These are phyloP conservation scores for Colletotrichum costaricense DNA, from an alignment of 2,329 filamentous ascomycete genomes.

Conservation along the genomic window DNA sequence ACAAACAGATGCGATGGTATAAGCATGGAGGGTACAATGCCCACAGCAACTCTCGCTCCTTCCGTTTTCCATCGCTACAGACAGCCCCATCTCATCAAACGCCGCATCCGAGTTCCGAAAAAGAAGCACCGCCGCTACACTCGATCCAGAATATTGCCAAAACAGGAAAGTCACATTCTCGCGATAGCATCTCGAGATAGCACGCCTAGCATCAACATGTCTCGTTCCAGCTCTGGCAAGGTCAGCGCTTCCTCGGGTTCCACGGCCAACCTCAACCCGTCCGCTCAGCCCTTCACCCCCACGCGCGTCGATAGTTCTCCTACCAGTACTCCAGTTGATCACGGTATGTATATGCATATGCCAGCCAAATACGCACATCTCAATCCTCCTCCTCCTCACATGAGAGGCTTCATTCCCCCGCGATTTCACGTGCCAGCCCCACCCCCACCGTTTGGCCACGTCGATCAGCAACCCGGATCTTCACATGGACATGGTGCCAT, in stretches of 20 bases:
- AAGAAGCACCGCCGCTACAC: not conserved
- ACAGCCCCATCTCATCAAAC: not conserved
- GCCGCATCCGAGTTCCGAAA: not conserved
- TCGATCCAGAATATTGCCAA: not conserved
- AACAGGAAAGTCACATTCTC: not conserved
- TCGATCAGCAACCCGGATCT: conserved; percentile 4
- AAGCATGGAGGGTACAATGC: not conserved
- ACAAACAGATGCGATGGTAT: not conserved
- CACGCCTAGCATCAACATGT: not conserved
- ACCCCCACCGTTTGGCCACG: not conserved
- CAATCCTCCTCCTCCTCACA: not conserved
- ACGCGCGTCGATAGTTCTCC: not conserved
- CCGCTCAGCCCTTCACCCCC: not conserved
- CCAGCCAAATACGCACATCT: not conserved
- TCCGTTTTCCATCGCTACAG: not conserved
- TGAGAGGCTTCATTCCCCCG: not conserved
- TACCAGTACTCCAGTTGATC: not conserved
- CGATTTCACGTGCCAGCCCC: not conserved
- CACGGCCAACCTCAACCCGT: not conserved
- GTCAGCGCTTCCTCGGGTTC: not conserved
- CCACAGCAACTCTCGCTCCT: not conserved
- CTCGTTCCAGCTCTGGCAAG: not conserved
- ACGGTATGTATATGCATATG: not conserved
- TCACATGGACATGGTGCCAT: conserved; percentile 2
- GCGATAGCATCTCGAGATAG: not conserved